Base-by-base conservation (phyloP, 768 basidiomycete genomes). In the Tricholoma sp. region DNA sequence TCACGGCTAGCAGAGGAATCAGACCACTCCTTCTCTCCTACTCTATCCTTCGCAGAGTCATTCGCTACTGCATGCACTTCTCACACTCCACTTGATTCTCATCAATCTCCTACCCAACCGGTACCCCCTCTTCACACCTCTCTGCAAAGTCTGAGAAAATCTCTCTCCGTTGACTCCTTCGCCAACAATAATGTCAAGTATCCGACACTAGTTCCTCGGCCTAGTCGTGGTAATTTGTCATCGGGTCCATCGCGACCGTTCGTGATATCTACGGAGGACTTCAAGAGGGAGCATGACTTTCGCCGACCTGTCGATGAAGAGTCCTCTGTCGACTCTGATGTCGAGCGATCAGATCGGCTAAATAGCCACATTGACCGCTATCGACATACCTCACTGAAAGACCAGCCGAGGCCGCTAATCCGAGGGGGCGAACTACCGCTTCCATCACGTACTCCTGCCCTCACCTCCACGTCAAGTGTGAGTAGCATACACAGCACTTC, bases 101-200 rank as follows among this genome's bases (percentile, higher is more conserved):
- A 66, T 51, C 60, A 29, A 42, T 55, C 20, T 61, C 64, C 54
- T 56, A 65, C 54, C 56, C 73, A 34, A 33, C 65, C 56, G 50
- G 58, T 57, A 45, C 56, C 65, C 29, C 63, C 70, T 36, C 65
- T 71, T 53, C 66, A 70, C 54, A 57, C 64, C 44, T 69, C 74
- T 18, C 64, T 74, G 18, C 71, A 74, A 47, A 69, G 65, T 57
- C 79, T 91, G 54, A 80, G 87, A 63, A 90, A 90, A 73, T 86
- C 88, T 29, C 70, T 87, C 57, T 91, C 89, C 18, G 88, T 85
- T 57, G 89, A 91, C 69, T 91, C 89, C 9, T 86, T 91, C 68
- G 78, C 81, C 50, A 74, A 72, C 64, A 70, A 71, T 61, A 73
- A 72, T 60, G 74, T 76, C 42, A 67, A 67, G 50, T 57, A 69